Evolutionary conservation across 176 grass and related monocot genomes (phyloP).

Genomic region (Cocos nucifera): DNA sequence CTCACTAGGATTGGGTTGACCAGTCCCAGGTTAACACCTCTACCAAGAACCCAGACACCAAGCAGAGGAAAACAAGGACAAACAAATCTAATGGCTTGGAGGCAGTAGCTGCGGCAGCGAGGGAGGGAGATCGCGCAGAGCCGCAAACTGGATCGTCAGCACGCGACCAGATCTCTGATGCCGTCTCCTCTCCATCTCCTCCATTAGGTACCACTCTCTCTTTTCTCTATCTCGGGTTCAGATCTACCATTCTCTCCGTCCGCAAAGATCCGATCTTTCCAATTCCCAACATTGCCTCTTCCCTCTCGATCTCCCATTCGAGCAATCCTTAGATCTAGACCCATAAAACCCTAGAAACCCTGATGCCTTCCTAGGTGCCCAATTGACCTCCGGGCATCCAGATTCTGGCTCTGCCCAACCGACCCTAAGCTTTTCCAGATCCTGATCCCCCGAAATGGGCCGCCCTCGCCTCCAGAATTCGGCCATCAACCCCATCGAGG

Average conservation of each 20-base stretch:
- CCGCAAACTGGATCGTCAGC: no score
- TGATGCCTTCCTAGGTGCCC: no score
- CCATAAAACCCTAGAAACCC: no score
- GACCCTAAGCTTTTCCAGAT: neutral
- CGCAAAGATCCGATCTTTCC: neutral
- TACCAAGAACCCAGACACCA: no score
- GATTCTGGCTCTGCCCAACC: no score
- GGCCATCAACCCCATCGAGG: slow-evolving; percentile 7
- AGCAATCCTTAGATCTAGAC: neutral
- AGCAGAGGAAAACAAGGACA: no score
- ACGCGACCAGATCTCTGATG: neutral
- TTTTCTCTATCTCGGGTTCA: neutral
- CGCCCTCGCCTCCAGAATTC: slow-evolving; percentile 7
- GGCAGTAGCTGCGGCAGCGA: no score
- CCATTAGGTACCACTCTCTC: neutral
- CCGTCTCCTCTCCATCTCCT: neutral
- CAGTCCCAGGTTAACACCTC: no score
- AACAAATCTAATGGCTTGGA: no score
- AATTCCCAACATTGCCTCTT: neutral
- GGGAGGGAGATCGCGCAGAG: no score
- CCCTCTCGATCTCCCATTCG: neutral
- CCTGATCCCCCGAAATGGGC: slow-evolving; percentile 7
- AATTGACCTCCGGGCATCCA: no score
- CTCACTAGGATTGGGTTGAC: no score
- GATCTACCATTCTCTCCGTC: neutral